phyloP scores from a whole-genome alignment of 78 protist species.

The Dictyostelium discoideum region DNA sequence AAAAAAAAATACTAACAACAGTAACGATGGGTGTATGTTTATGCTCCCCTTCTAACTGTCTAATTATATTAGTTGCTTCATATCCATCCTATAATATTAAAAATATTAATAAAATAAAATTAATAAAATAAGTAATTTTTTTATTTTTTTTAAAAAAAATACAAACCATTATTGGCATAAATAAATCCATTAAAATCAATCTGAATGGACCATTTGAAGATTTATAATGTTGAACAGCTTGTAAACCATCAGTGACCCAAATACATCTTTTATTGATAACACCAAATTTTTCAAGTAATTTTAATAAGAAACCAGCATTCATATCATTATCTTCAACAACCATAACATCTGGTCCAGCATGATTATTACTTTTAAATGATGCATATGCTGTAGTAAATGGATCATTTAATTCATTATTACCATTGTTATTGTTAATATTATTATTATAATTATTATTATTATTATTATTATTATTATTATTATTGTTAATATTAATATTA shows the following conservation, averaged over 20 bases:
- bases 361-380: neutral
- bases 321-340: slow-evolving; percentile 73
- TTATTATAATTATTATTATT: neutral
- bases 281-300: slow-evolving; percentile 69
- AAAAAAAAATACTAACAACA: slow-evolving; percentile 41
- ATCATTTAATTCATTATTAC: neutral
- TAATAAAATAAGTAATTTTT: neutral
- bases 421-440: neutral
- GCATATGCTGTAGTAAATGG: neutral
- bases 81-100: slow-evolving; percentile 37
- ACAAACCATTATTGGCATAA: slow-evolving; percentile 69
- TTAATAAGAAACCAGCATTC: slow-evolving; percentile 69
- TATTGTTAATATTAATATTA: neutral
- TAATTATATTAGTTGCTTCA: slow-evolving; percentile 68
- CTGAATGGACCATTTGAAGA: slow-evolving; percentile 11
- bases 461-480: neutral
- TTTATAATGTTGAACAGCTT: slow-evolving; percentile 60
- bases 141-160: neutral
- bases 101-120: neutral
- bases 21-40: slow-evolving; percentile 73
- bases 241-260: slow-evolving; percentile 74
- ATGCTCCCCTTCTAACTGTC: slow-evolving; percentile 43
- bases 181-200: slow-evolving; percentile 65
- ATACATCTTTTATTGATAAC: slow-evolving; percentile 41
- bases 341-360: slow-evolving; percentile 65